Conservation (phyloP, 2,329 filamentous ascomycete genomes). For the Cladosporium sp. region DNA sequence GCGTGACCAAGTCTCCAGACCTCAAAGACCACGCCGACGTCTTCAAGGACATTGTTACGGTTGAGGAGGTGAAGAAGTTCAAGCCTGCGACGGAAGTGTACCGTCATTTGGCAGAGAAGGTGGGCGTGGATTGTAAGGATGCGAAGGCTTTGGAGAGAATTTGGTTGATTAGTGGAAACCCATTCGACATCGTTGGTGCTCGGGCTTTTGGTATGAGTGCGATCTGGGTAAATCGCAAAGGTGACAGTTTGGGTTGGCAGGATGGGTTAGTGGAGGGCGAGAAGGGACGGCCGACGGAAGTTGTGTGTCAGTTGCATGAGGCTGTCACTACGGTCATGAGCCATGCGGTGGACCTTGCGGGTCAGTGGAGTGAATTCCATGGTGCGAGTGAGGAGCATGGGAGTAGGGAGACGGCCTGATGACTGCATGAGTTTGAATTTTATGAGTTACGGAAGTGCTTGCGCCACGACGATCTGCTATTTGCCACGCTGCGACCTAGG, state of each 20-base stretch:
- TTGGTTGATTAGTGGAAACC: conserved; percentile 69
- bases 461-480: too few relatives aligned
- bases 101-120: conserved; percentile 50
- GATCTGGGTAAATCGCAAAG: conserved; percentile 63
- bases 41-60: conserved; percentile 57
- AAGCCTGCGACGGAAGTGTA: conserved; percentile 65
- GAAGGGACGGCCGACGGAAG: conserved; percentile 47
- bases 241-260: conserved; percentile 54
- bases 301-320: conserved; percentile 55
- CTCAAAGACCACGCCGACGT: conserved; percentile 46
- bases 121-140: conserved; percentile 41
- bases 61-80: conserved; percentile 57
- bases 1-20: conserved; percentile 54
- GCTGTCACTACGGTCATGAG: conserved; percentile 39
- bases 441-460: background rate
- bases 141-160: conserved; percentile 47
- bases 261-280: conserved; percentile 53
- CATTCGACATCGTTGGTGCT: conserved; percentile 68
- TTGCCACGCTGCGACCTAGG: too few relatives aligned
- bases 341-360: conserved; percentile 2
- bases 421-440: background rate
- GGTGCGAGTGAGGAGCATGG: conserved; percentile 10
- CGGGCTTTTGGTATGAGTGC: conserved; percentile 57
- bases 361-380: conserved; percentile 16
- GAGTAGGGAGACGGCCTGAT: background rate